Evolutionary conservation across 495 filamentous ascomycete species (phyloP), one percentile per base, ranked within the genome.

Genomic region (Aspergillus heteromorphus): DNA sequence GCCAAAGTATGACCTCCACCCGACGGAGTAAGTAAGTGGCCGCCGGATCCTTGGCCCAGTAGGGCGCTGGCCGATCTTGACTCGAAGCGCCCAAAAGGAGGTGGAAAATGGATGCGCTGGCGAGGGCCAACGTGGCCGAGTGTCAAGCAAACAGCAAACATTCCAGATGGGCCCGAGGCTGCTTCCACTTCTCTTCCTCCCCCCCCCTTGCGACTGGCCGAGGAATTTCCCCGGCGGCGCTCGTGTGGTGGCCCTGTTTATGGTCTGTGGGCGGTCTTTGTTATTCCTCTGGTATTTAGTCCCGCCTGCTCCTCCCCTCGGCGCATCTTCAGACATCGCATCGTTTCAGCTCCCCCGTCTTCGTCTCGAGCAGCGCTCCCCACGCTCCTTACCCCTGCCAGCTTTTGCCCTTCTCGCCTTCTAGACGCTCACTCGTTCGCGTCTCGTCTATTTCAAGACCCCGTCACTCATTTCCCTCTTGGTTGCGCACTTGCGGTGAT

Each of bases 341-440:
- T 51, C 60, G 55, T 27, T 63, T 64, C 60, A 61, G 60, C 51
- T 50, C 45, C 27, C 41, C 53, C 23, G 23, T 57, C 43, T 47
- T 34, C n/a, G 27, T 48, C 54, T 40, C 49, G 63, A 69, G 66
- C 66, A 59, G 63, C 54, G 59, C 66, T 70, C 63, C 30, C 49
- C 54, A 65, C 59, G 38, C 60, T 68, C 67, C 48, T 62, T 66
- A 61, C 45, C 40, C 54, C 47, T 45, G 18, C 51, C 21, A 30
- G 36, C 48, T 19, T 19, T 48, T 27, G 16, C 27, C 23, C 31
- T 47, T 43, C 58, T 53, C 40, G 58, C 23, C 31, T 47, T 43
- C 58, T 53, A 30, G 58, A 65, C 61, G 64, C 59, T 53, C 64
- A 64, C 60, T 69, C 61, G 11, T 65, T 65, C 59, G 61, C 59